Evolutionary conservation across 2,329 filamentous ascomycete species (phyloP).

Genomic region (Xylaria sp.): DNA sequence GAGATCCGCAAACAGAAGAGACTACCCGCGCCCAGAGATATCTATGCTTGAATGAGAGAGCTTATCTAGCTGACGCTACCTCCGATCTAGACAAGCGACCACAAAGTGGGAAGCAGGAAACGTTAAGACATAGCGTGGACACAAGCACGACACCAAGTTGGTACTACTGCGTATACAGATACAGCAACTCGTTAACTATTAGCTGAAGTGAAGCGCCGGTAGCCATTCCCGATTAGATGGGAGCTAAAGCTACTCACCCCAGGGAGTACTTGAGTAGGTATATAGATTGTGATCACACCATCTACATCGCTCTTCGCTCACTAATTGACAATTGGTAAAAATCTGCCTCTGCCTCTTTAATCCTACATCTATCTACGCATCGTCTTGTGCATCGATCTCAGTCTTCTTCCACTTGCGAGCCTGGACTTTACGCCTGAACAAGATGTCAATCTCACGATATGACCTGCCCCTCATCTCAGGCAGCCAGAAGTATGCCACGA

Average conservation of each 20-base stretch:
- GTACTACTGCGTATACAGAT: too few relatives aligned
- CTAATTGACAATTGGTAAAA: not conserved
- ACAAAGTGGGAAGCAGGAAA: too few relatives aligned
- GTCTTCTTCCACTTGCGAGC: slow-evolving; percentile 68
- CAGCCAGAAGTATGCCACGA: slow-evolving; percentile 60
- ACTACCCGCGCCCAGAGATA: too few relatives aligned
- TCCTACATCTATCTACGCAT: slow-evolving; percentile 58
- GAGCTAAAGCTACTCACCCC: not conserved
- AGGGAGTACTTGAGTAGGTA: not conserved
- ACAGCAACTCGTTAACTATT: not conserved
- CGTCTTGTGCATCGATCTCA: slow-evolving; percentile 66
- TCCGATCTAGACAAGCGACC: too few relatives aligned
- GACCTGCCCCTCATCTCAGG: slow-evolving; percentile 69
- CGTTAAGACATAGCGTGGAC: too few relatives aligned
- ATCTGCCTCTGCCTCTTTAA: not conserved
- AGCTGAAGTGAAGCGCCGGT: not conserved
- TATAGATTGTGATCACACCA: not conserved
- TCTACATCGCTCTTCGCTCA: not conserved
- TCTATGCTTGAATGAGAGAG: too few relatives aligned
- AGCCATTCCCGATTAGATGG: not conserved
- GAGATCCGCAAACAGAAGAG: too few relatives aligned
- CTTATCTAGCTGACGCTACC: too few relatives aligned
- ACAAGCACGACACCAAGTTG: too few relatives aligned
- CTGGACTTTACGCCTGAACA: slow-evolving; percentile 64
- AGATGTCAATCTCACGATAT: slow-evolving; percentile 71